Conservation (phyloP, 345 rosid species). For the Pugionium cornutum region DNA sequence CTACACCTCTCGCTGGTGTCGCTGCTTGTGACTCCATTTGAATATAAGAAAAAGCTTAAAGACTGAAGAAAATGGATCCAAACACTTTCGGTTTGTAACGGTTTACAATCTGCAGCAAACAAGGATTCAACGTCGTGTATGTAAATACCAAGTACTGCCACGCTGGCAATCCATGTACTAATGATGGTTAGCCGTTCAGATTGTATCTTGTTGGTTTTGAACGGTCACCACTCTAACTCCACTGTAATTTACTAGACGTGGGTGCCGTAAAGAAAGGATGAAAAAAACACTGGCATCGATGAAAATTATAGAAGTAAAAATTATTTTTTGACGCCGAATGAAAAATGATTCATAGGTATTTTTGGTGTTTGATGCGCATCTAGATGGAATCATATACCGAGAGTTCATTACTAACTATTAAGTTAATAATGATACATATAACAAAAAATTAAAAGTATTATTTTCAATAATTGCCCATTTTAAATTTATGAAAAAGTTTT, state of each 20-base stretch:
- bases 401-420: conserved; percentile 66
- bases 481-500: too few relatives aligned
- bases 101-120: conserved; percentile 12
- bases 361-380: conserved; percentile 84
- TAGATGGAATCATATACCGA: conserved; percentile 75
- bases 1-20: conserved; percentile 51
- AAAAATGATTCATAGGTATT: conserved; percentile 53
- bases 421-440: too few relatives aligned
- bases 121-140: neutral
- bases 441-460: too few relatives aligned
- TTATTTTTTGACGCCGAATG: too few relatives aligned
- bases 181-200: conserved; percentile 24
- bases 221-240: conserved; percentile 2
- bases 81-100: conserved; percentile 20
- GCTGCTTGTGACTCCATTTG: conserved; percentile 49
- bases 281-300: neutral
- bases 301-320: too few relatives aligned
- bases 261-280: conserved; percentile 10
- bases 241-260: conserved; percentile 18
- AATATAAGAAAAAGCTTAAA: neutral
- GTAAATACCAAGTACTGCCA: conserved; percentile 28
- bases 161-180: conserved; percentile 35
- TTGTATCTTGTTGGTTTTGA: conserved; percentile 21
- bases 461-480: too few relatives aligned
- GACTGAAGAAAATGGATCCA: conserved; percentile 18